These are phyloP conservation scores for Zopfia rhizophila DNA, from an alignment of 2,329 filamentous ascomycete species.

Conservation along the genomic window DNA sequence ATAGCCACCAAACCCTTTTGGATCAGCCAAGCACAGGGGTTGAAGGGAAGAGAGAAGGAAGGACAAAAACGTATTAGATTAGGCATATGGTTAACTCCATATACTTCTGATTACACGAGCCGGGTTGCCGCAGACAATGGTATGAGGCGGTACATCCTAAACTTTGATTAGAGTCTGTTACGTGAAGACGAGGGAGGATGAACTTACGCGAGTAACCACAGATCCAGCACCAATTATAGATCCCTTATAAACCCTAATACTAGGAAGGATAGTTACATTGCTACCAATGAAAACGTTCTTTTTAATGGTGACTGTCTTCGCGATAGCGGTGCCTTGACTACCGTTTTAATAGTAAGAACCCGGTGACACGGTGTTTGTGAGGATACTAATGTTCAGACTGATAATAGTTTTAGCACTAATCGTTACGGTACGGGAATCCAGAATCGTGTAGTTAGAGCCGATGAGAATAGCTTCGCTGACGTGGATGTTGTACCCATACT, in stretches of 20 bases:
- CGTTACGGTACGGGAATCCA: conserved; percentile 79
- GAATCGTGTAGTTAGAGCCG: conserved; percentile 81
- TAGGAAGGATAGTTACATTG: conserved; percentile 66
- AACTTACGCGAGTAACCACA: conserved; percentile 60
- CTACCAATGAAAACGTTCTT: conserved; percentile 72
- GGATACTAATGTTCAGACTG: conserved; percentile 85
- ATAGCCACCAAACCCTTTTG: too few relatives aligned
- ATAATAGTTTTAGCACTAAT: conserved; percentile 76
- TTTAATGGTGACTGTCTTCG: conserved; percentile 77
- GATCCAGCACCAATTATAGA: conserved; percentile 61
- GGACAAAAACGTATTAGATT: too few relatives aligned
- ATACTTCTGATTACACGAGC: conserved; percentile 30
- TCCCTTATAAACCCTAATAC: conserved; percentile 59
- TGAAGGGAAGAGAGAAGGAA: too few relatives aligned
- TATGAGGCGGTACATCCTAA: conserved; percentile 54
- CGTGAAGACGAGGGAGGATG: background rate
- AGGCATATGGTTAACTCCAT: conserved; percentile 4
- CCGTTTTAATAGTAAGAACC: conserved; percentile 78
- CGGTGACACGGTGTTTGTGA: conserved; percentile 75
- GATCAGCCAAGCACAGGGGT: too few relatives aligned
- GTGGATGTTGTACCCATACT: conserved; percentile 91
- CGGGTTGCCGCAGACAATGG: conserved; percentile 56
- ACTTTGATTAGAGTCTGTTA: background rate
- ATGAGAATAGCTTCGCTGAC: conserved; percentile 85
- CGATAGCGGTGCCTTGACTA: conserved; percentile 74